Conservation (phyloP, 768 basidiomycete species). For the Mycena epipterygia region DNA sequence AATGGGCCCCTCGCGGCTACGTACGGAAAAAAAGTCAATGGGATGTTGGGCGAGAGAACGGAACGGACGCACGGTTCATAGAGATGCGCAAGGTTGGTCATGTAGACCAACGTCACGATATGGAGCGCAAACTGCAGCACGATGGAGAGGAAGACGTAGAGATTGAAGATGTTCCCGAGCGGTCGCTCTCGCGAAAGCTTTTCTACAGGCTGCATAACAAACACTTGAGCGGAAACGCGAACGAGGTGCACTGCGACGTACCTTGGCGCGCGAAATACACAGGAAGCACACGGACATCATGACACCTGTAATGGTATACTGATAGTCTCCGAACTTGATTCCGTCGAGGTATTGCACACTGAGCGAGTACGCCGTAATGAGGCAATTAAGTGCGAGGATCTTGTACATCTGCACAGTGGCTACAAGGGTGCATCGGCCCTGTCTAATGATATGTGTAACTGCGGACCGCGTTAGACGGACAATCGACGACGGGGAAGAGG, state of each 20-base stretch:
- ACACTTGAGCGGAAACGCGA: background rate
- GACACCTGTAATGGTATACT: constrained; percentile 96
- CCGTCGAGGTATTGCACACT: constrained; percentile 98
- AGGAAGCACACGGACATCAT: constrained; percentile 99
- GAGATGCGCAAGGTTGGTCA: constrained; percentile 85
- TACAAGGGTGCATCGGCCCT: constrained; percentile 98
- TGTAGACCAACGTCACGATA: constrained; percentile 91
- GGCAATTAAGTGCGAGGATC: constrained; percentile 96
- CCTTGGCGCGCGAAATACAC: constrained; percentile 98
- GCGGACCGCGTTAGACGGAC: constrained; percentile 4
- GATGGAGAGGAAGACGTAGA: constrained; percentile 94
- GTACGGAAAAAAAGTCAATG: constrained; percentile 6
- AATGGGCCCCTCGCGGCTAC: constrained; percentile 75
- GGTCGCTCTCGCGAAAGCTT: constrained; percentile 95
- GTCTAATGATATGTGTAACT: constrained; percentile 98
- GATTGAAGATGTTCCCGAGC: constrained; percentile 95
- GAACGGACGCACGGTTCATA: constrained; percentile 77
- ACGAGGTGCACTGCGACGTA: constrained; percentile 49
- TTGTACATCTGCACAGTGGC: constrained; percentile 99
- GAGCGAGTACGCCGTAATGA: constrained; percentile 98
- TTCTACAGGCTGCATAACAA: constrained; percentile 84
- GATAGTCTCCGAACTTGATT: constrained; percentile 99
- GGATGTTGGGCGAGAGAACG: constrained; percentile 19
- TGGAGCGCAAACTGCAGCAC: constrained; percentile 95
- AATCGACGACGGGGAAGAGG: constrained; percentile 10